Evolutionary conservation across 2,329 filamentous ascomycete species (phyloP).

Genomic region (Clarireedia paspali): DNA sequence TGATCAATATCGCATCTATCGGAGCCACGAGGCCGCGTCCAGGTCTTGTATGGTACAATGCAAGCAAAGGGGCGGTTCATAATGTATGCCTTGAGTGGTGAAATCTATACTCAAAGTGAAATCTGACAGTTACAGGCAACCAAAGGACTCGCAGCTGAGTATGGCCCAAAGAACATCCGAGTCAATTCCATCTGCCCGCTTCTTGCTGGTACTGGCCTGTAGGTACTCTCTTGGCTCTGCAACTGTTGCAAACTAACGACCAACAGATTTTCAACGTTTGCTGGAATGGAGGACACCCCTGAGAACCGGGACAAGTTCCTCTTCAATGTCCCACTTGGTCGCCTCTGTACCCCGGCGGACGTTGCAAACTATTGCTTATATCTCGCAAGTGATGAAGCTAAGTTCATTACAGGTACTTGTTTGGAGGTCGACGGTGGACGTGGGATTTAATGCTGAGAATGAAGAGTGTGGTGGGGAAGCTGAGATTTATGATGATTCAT

Average conservation of each 20-base stretch:
- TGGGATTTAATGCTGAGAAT: conserved; percentile 21
- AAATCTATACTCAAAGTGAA: background rate
- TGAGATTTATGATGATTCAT: background rate
- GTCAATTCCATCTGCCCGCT: conserved; percentile 67
- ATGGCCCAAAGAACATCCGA: conserved; percentile 62
- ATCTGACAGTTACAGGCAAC: conserved; percentile 37
- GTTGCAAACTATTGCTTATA: conserved; percentile 65
- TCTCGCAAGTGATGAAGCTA: conserved; percentile 62
- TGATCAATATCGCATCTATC: conserved; percentile 60
- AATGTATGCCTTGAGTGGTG: conserved; percentile 36
- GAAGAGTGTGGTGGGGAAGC: background rate
- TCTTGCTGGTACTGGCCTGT: conserved; percentile 56
- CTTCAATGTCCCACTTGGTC: conserved; percentile 45
- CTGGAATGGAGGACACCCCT: conserved; percentile 54
- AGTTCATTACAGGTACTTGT: conserved; percentile 66
- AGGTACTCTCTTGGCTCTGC: conserved; percentile 1
- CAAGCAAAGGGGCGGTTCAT: conserved; percentile 37
- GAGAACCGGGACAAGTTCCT: conserved; percentile 51
- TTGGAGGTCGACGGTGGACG: conserved; percentile 55
- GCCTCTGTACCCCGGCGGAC: conserved; percentile 52
- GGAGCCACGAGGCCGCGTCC: conserved; percentile 54
- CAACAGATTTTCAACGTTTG: conserved; percentile 35
- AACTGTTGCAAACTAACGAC: conserved; percentile 16
- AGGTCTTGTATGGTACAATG: conserved; percentile 50
- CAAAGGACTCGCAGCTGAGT: conserved; percentile 64